Percentiles rank a stretch among this genome's conserved stretches.
Conservation (phyloP, 2,329 filamentous ascomycete genomes). For the Sclerotinia nivalis region DNA sequence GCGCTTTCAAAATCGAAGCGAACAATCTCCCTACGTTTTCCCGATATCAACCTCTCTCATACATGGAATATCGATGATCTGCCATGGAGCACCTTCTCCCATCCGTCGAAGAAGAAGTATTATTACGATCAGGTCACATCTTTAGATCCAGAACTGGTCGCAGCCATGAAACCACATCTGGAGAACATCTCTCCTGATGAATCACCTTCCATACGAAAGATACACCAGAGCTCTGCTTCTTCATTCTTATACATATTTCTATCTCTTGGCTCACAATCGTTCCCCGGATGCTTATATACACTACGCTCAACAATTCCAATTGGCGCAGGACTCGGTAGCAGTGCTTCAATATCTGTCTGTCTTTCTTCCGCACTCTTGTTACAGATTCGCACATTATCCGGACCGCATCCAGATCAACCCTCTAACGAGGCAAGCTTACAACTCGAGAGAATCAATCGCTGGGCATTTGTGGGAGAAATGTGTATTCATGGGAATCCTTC, state of each 20-base stretch:
- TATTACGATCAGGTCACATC: conserved; percentile 88
- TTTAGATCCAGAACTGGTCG: conserved; percentile 80
- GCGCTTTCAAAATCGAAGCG: conserved; percentile 89
- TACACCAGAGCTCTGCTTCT: conserved; percentile 78
- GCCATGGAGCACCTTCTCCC: conserved; percentile 81
- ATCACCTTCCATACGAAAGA: conserved; percentile 73
- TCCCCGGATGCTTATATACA: conserved; percentile 82
- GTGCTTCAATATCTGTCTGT: conserved; percentile 91
- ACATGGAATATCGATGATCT: conserved; percentile 93
- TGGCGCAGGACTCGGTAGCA: conserved; percentile 86
- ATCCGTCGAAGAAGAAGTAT: conserved; percentile 84
- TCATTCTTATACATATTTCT: conserved; percentile 93
- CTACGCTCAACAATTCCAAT: conserved; percentile 93
- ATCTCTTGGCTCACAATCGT: conserved; percentile 76
- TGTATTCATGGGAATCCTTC: conserved; percentile 97
- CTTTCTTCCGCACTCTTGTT: conserved; percentile 79
- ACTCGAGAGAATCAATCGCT: conserved; percentile 92
- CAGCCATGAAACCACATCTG: conserved; percentile 78
- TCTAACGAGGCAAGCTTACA: conserved; percentile 84
- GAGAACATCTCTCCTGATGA: conserved; percentile 65
- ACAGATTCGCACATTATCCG: conserved; percentile 84
- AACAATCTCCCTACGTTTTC: conserved; percentile 84
- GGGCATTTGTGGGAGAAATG: conserved; percentile 97
- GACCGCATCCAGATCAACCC: conserved; percentile 90
- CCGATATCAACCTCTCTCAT: conserved; percentile 85